Base-by-base conservation (phyloP, 768 basidiomycete species). In the Phanerodontia chrysosporium region DNA sequence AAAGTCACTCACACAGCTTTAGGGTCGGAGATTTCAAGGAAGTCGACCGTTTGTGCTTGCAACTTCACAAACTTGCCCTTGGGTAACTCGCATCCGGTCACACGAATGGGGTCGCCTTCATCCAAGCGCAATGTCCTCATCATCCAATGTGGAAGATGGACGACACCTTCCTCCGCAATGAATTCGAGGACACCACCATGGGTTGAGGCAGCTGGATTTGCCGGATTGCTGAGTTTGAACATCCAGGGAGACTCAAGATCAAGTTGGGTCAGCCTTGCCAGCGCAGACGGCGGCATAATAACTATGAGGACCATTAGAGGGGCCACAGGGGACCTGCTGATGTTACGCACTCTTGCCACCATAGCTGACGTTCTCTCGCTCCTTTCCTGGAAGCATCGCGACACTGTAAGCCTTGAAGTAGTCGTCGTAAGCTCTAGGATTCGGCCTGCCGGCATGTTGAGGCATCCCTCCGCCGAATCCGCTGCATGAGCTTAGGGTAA, bases 131-230 rank as follows among this genome's bases (percentile, higher is more conserved):
- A 77, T 4, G 93, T 95, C 76, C 90, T 95, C 96, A 99, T 99
- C 92, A 99, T 96, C 97, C 97, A 99, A 65, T 94, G 90, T 0
- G 97, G 97, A 16, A 99, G 79, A 77, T 98, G 90, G 2, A 95
- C 95, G 14, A 90, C 80, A 13, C 97, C 97, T 72, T 98, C 96
- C 58, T 97, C 89, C 2, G 97, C 96, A 64, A 98, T 98, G 74
- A 99, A 99, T 70, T 99, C 97, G 28, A 99, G 83, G 27, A 99
- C 97, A 78, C 97, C 97, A 1, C 91, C 92, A 70, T 99, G 93
- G 1, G 97, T 98, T 22, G 83, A 95, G 55, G 83, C 90, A 32
- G 85, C 91, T 53, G 81, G 80, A 75, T 89, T 95, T 66, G 77
- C 75, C 51, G 97, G 96, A 73, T 98, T 98, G 51, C 92, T 88